Conservation (phyloP, 768 basidiomycete species). For the Psilocybe cyanescens region DNA sequence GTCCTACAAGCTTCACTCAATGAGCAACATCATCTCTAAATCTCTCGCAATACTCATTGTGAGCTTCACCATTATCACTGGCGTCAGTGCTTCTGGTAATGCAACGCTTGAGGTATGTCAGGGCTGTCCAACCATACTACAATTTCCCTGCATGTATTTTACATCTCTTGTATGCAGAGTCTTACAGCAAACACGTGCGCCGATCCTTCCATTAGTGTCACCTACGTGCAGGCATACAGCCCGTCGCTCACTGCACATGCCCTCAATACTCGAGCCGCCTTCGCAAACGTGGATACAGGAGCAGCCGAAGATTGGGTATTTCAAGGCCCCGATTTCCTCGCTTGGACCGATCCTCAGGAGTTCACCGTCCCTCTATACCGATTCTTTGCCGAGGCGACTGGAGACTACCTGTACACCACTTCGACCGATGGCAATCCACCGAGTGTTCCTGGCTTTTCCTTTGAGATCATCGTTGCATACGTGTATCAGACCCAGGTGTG, state of each 20-base stretch:
- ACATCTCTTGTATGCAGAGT: no score
- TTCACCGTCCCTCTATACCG: neutral
- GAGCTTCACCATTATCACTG: no score
- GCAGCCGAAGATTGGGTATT: neutral
- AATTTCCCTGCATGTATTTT: no score
- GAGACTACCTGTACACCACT: neutral
- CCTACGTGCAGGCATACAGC: neutral
- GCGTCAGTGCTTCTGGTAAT: no score
- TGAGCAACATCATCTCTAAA: no score
- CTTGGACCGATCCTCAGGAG: neutral
- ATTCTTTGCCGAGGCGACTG: neutral
- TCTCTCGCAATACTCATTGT: no score
- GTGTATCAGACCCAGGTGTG: conserved; percentile 4
- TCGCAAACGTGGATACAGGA: neutral
- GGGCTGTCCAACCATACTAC: no score
- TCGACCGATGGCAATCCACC: neutral
- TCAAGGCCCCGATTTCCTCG: neutral
- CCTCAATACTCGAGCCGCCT: neutral
- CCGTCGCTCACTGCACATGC: neutral
- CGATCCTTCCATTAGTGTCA: neutral
- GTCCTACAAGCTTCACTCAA: no score
- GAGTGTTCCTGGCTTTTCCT: neutral
- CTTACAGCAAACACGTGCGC: neutral
- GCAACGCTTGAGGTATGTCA: no score
- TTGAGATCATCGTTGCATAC: neutral